Evolutionary conservation across 2,329 filamentous ascomycete species (phyloP).

Genomic region (Aspergillus arachidicola): DNA sequence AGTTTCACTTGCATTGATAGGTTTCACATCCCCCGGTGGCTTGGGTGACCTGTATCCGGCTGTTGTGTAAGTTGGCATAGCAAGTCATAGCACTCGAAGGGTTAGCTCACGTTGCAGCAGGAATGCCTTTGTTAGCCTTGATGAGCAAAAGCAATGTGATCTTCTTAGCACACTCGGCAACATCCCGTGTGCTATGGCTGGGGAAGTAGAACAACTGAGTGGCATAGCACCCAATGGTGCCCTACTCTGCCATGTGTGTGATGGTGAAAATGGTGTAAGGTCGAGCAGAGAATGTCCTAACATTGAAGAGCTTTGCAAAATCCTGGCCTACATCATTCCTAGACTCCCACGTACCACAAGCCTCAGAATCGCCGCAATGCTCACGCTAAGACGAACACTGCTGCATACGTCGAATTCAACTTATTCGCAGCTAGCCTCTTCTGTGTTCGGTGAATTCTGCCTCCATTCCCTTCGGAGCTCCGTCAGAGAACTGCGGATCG

Average conservation of each 20-base stretch:
- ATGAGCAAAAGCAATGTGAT: slow-evolving; percentile 55
- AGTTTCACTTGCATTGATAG: slow-evolving; percentile 37
- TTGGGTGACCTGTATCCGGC: slow-evolving; percentile 46
- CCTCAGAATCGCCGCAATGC: slow-evolving; percentile 70
- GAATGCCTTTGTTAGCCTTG: slow-evolving; percentile 49
- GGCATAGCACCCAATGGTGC: slow-evolving; percentile 24
- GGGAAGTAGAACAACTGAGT: slow-evolving; percentile 43
- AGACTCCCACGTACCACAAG: slow-evolving; percentile 54
- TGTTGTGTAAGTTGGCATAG: slow-evolving; percentile 50
- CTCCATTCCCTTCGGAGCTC: slow-evolving; percentile 81
- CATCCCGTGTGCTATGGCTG: slow-evolving; percentile 59
- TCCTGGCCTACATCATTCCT: slow-evolving; percentile 47
- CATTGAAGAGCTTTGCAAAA: slow-evolving; percentile 42
- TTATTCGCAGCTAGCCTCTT: slow-evolving; percentile 68
- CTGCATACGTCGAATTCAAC: slow-evolving; percentile 64
- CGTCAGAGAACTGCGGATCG: slow-evolving; percentile 79
- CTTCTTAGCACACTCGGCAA: slow-evolving; percentile 59
- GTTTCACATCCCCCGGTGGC: slow-evolving; percentile 33
- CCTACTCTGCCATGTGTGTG: slow-evolving; percentile 42
- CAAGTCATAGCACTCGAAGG: neutral
- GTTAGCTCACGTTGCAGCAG: slow-evolving; percentile 27
- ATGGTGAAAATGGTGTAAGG: slow-evolving; percentile 28
- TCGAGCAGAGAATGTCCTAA: slow-evolving; percentile 21
- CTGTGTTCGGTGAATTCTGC: slow-evolving; percentile 75
- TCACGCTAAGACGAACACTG: slow-evolving; percentile 69